These are phyloP conservation scores for Balamuthia mandrillaris DNA, from an alignment of 208 protist genomes.

Conservation along the genomic window DNA sequence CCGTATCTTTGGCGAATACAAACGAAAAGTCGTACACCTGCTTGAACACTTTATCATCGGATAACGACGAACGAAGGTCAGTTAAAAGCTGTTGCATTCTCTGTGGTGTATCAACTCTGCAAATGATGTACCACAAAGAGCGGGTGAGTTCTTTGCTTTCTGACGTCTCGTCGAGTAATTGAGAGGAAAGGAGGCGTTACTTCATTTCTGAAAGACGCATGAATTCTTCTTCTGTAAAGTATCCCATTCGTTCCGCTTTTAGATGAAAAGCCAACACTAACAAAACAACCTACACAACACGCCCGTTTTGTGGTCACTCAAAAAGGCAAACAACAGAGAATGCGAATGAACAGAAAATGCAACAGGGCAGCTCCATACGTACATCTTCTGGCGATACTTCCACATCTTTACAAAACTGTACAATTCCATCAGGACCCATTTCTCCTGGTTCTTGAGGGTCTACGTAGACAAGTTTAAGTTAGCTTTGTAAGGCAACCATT, in stretches of 20 bases:
- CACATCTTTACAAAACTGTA: conserved; percentile 43
- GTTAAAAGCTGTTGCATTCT: not conserved
- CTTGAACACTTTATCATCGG: not conserved
- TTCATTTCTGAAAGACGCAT: not conserved
- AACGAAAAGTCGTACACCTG: conserved; percentile 50
- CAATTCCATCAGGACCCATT: conserved; percentile 40
- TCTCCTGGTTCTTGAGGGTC: too few relatives aligned
- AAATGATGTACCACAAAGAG: not conserved
- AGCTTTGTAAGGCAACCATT: too few relatives aligned
- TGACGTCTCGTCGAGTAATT: not conserved
- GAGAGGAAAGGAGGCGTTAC: not conserved
- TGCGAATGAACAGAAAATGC: not conserved
- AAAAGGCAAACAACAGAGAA: not conserved
- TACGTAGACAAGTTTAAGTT: too few relatives aligned
- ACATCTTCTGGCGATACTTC: conserved; percentile 34
- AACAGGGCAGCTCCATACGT: not conserved
- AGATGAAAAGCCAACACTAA: conserved; percentile 43
- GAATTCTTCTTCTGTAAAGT: conserved; percentile 47
- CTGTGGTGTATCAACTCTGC: not conserved
- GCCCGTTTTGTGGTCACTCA: not conserved
- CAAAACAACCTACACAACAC: not conserved
- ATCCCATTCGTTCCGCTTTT: conserved; percentile 28
- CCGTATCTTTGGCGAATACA: conserved; percentile 40
- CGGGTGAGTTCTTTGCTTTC: not conserved
- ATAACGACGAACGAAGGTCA: not conserved